Evolutionary conservation across 805 yeast genomes (phyloP), one percentile per base, ranked within the genome.

Genomic region (Ogataea populi-albae): DNA sequence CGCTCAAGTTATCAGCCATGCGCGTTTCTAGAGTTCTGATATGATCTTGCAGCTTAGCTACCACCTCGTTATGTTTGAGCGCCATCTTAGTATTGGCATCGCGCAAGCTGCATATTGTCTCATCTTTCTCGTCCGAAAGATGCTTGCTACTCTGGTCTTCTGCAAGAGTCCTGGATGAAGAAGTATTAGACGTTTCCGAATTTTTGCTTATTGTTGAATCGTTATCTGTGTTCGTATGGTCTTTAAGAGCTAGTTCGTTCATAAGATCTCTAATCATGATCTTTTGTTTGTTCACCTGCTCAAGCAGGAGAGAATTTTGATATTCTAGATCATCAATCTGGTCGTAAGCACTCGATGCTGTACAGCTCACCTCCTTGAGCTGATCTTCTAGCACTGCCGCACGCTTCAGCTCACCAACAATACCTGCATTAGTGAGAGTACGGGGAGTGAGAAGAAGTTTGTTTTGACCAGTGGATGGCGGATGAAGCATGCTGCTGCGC

Each of bases 321-420:
- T 42, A 22, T 20, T 33, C 46, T 14, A 56, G 33, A 11, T 55
- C 58, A 7, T 50, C 61, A 4, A 54, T 19, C 23, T 47, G 39
- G 37, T 55, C 61, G 32, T 49, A 54, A 2, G 57, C 59, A 14
- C 23, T 37, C 1, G 58, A 47, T 5, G 58, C 59, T 5, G 57
- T 50, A 22, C 30, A 27, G 33, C 57, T 54, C 4, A 54, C 46
- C 14, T 53, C 50, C 25, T 34, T 45, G 6, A 54, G 11, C 27
- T 54, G 59, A 4, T 20, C 26, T 32, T 49, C 52, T 11, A 54
- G 33, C 3, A 52, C 24, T 17, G 40, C 44, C 1, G 49, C 31
- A 31, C 59, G 28, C 22, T 45, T 53, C 10, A 39, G 32, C 24
- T 54, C 59, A 0, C 59, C 59, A 3, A 35, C 41, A 1, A 46